phyloP scores from a whole-genome alignment of 2,329 filamentous ascomycete genomes.

The Fusarium sublunatum region DNA sequence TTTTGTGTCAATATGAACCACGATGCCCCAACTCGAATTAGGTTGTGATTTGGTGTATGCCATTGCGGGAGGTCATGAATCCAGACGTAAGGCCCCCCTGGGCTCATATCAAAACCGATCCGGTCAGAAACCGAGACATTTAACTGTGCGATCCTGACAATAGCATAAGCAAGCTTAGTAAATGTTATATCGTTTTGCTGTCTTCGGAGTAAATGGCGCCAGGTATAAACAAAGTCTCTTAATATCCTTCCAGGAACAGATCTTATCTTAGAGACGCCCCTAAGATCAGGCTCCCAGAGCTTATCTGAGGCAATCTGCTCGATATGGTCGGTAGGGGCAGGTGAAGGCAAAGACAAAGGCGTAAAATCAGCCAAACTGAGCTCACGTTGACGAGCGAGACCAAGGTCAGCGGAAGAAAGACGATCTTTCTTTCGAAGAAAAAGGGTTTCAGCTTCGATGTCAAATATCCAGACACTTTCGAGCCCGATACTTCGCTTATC shows the following conservation, averaged over 20 bases:
- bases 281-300: neutral
- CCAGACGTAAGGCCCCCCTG: neutral
- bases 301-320: neutral
- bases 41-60: neutral
- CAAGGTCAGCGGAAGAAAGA: neutral
- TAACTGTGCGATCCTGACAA: slow-evolving; percentile 2
- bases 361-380: slow-evolving; percentile 8
- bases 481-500: slow-evolving; percentile 30
- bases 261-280: neutral
- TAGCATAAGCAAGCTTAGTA: slow-evolving; percentile 2
- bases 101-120: slow-evolving; percentile 2
- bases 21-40: neutral
- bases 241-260: neutral
- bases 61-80: neutral
- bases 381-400: neutral
- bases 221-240: slow-evolving; percentile 3
- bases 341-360: neutral
- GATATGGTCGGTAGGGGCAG: neutral
- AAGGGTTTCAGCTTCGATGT: slow-evolving; percentile 29
- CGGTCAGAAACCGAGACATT: neutral
- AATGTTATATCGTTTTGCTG: slow-evolving; percentile 1
- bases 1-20: slow-evolving; percentile 3
- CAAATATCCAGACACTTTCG: slow-evolving; percentile 38
- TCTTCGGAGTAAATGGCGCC: slow-evolving; percentile 3
- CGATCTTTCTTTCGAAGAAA: slow-evolving; percentile 28